Percentiles rank a stretch among this genome's conserved stretches.
phyloP scores from a whole-genome alignment of 2,329 filamentous ascomycete species.

The Cladosporium phlei region DNA sequence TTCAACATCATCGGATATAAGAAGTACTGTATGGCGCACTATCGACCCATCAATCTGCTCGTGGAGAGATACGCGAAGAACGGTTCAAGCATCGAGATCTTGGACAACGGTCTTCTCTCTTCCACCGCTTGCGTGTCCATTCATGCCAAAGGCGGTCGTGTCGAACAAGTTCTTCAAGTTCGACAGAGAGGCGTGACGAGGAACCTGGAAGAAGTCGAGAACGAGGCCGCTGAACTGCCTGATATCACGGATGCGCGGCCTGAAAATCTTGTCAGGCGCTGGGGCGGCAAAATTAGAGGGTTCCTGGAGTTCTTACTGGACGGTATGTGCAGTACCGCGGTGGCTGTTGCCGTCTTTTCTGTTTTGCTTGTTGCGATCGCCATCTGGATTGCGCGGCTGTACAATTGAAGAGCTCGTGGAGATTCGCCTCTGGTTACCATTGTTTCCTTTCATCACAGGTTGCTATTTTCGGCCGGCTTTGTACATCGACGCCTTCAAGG shows the following conservation, averaged over 20 bases:
- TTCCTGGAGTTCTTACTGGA: too few species aligned
- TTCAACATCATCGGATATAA: constrained; percentile 32
- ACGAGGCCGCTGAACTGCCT: constrained; percentile 15
- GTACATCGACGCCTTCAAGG: neutral
- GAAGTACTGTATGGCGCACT: constrained; percentile 23
- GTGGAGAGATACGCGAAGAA: constrained; percentile 21
- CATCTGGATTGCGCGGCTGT: neutral
- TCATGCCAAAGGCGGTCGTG: constrained; percentile 20
- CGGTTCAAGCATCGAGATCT: constrained; percentile 24
- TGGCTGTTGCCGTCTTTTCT: neutral
- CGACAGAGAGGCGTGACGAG: constrained; percentile 20
- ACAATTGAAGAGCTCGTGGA: neutral
- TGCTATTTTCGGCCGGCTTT: constrained; percentile 2
- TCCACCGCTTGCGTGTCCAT: constrained; percentile 28
- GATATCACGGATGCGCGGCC: neutral
- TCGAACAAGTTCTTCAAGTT: constrained; percentile 16
- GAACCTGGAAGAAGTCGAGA: constrained; percentile 16
- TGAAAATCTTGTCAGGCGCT: too few species aligned
- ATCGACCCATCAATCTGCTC: constrained; percentile 19
- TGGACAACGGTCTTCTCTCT: constrained; percentile 30
- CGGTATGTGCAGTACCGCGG: too few species aligned
- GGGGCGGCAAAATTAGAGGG: too few species aligned
- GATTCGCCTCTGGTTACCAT: too few species aligned
- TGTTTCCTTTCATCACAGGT: neutral
- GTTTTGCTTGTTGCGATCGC: neutral